A percentile compares a stretch with the other conserved stretches of the same genome.
Evolutionary conservation across 169 alveolate genomes (phyloP).

Genomic region (Eimeria zaria): DNA sequence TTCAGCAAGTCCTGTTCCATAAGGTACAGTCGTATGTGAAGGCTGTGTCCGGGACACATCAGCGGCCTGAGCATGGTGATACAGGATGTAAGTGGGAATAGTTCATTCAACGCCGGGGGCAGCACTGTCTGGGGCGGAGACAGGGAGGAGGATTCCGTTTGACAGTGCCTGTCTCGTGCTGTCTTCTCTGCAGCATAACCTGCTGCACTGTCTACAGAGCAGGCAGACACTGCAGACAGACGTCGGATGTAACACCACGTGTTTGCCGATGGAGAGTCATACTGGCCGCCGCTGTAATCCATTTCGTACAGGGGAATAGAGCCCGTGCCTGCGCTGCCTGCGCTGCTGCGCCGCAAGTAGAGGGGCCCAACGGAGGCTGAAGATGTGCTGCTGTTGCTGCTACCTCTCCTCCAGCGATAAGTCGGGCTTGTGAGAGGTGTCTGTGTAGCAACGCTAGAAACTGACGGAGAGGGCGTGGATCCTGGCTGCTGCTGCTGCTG

Average conservation of each 20-base stretch:
- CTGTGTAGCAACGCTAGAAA: background rate
- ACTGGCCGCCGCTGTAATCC: background rate
- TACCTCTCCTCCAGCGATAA: constrained; percentile 54
- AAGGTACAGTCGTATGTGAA: constrained; percentile 29
- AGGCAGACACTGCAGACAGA: constrained; percentile 52
- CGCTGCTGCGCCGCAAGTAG: constrained; percentile 52
- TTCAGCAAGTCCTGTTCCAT: constrained; percentile 62
- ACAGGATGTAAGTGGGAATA: constrained; percentile 25
- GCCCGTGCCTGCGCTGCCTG: background rate
- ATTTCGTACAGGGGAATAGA: background rate
- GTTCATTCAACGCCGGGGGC: constrained; percentile 52
- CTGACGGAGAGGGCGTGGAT: background rate
- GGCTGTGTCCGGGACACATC: constrained; percentile 19
- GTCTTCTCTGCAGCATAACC: background rate
- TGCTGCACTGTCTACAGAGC: constrained; percentile 43
- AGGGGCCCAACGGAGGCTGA: background rate
- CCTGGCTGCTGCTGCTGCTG: constrained; percentile 27
- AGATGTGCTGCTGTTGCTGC: constrained; percentile 42
- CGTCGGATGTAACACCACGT: constrained; percentile 54
- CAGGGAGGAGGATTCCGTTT: background rate
- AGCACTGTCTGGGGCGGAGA: constrained; percentile 21
- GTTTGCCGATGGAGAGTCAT: constrained; percentile 21
- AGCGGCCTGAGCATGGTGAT: constrained; percentile 26
- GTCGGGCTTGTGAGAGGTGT: constrained; percentile 13
- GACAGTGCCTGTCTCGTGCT: background rate